Evolutionary conservation across 1,284 basidiomycete species (phyloP).

Genomic region (Pyrrhoderma noxium): DNA sequence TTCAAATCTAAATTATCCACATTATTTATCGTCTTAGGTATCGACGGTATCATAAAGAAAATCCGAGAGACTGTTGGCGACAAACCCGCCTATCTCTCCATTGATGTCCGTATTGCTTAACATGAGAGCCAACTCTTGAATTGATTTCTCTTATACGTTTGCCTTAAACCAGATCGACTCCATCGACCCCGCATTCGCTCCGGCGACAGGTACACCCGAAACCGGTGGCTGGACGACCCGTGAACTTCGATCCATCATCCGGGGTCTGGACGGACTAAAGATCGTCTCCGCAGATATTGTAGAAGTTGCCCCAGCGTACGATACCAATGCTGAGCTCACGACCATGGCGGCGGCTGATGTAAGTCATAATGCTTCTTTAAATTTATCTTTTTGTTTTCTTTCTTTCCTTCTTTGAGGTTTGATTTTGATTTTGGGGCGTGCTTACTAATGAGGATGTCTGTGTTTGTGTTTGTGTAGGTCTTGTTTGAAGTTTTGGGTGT

Average conservation of each 20-base stretch:
- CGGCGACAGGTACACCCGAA: constrained; percentile 68
- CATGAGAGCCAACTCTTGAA: not conserved
- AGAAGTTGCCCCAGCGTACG: constrained; percentile 76
- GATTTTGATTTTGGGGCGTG: not conserved
- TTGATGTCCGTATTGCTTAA: constrained; percentile 42
- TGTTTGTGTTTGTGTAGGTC: constrained; percentile 35
- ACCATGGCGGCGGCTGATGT: constrained; percentile 78
- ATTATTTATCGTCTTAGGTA: constrained; percentile 33
- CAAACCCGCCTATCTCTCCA: constrained; percentile 64
- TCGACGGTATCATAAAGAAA: constrained; percentile 61
- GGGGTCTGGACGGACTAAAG: constrained; percentile 64
- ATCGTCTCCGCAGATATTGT: constrained; percentile 77
- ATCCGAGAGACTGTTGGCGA: constrained; percentile 64
- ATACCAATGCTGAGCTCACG: constrained; percentile 71
- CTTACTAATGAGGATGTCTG: not conserved
- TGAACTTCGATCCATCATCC: constrained; percentile 65
- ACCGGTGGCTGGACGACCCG: constrained; percentile 73
- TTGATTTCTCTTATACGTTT: not conserved
- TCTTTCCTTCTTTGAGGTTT: not conserved
- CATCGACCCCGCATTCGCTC: constrained; percentile 72
- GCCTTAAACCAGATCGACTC: constrained; percentile 48
- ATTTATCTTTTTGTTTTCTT: no score
- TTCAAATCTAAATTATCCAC: constrained; percentile 13
- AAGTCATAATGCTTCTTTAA: constrained; percentile 24
- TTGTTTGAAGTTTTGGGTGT: constrained; percentile 69